These are phyloP conservation scores for Boechera stricta DNA, from an alignment of 345 rosid species.

Conservation along the genomic window DNA sequence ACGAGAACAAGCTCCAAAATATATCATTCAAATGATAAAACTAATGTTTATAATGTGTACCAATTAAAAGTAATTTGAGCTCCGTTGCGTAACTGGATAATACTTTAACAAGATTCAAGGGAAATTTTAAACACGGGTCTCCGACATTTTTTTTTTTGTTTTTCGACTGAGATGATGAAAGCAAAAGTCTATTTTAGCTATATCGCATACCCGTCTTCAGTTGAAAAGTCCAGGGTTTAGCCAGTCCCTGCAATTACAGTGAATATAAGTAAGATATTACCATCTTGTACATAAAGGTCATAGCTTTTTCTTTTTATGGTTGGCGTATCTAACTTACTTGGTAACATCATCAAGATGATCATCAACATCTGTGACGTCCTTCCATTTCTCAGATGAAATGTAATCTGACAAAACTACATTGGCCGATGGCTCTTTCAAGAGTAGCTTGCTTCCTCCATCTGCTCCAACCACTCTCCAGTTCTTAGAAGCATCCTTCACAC, in stretches of 20 bases:
- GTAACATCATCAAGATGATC: slow-evolving; percentile 92
- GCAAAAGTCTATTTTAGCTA: slow-evolving; percentile 38
- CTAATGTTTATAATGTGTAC: slow-evolving; percentile 13
- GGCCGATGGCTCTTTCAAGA: slow-evolving; percentile 82
- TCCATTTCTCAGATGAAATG: slow-evolving; percentile 80
- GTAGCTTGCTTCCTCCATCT: slow-evolving; percentile 69
- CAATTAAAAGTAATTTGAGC: slow-evolving; percentile 33
- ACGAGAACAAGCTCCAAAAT: slow-evolving; percentile 21
- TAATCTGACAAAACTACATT: slow-evolving; percentile 70
- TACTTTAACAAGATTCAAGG: slow-evolving; percentile 32
- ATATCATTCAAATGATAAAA: slow-evolving; percentile 28
- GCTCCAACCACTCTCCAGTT: slow-evolving; percentile 78
- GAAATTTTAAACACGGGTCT: slow-evolving; percentile 33
- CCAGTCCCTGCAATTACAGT: slow-evolving; percentile 81
- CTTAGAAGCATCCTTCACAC: slow-evolving; percentile 83
- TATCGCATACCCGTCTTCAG: slow-evolving; percentile 43
- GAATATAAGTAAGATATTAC: slow-evolving; percentile 25
- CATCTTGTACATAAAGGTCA: slow-evolving; percentile 17
- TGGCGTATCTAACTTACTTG: slow-evolving; percentile 59
- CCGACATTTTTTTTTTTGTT: background rate
- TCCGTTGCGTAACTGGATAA: slow-evolving; percentile 28
- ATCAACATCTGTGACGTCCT: slow-evolving; percentile 80
- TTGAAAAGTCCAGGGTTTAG: slow-evolving; percentile 86
- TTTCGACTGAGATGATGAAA: slow-evolving; percentile 30
- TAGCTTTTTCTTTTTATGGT: background rate